Evolutionary conservation across 2,329 filamentous ascomycete species (phyloP), one percentile per base, ranked within the genome.

Genomic region (Pseudodiploospora longispora): DNA sequence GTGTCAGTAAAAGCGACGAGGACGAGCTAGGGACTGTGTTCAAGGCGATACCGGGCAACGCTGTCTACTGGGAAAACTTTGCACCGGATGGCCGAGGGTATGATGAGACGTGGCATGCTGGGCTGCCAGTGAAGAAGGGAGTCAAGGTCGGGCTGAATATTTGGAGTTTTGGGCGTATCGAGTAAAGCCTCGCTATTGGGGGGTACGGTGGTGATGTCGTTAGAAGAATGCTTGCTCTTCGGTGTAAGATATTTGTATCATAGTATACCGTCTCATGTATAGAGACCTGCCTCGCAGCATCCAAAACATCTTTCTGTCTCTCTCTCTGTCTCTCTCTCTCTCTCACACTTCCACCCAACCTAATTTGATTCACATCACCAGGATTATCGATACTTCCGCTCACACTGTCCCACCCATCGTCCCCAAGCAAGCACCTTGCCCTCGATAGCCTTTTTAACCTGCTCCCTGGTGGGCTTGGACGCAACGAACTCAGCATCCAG

Each of bases 11-110:
- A 47, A 19, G 19, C 19, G 19, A 19, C 19, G 19, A 19, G 19
- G 19, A 41, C 3, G 47, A 39, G 5, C 39, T 35, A 4, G 49
- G 70, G 1, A 65, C 71, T 12, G 65, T 67, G 8, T 78, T 78
- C 59, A 71, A 67, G 55, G 65, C 68, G 0, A 48, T 69, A 2
- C 63, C 70, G 2, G 75, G 75, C 1, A 78, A 78, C 50, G 75
- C 74, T 6, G 72, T 78, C 29, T 77, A 72, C 48, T 78, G 75
- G 75, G 74, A 77, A 57, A 78, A 78, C 53, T 78, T 78, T 52
- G 63, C 65, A 7, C 61, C 71, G 1, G 71, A 76, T 47, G 71
- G 74, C 3, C 63, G 65, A 43, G 73, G 73, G 1, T 76, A 69
- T 50, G 65, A 72, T 12, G 72, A 76, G 60, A 73, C 72, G 30